Evolutionary conservation across 495 filamentous ascomycete genomes (phyloP).

Genomic region (Penicillium lividum): DNA sequence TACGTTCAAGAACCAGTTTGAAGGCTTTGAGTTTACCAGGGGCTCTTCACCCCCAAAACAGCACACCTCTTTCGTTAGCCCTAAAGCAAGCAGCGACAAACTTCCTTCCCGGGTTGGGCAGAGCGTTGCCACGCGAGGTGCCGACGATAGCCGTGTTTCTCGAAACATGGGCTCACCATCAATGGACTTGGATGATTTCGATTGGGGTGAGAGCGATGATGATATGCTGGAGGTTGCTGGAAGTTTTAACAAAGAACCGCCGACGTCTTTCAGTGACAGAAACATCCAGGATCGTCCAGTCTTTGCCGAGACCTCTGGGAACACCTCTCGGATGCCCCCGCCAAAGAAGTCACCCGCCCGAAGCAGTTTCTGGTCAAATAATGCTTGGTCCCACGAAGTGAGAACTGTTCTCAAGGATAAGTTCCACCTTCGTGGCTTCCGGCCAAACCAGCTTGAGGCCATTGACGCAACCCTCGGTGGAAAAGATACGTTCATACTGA

Average conservation of each 20-base stretch:
- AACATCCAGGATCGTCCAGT: conserved; percentile 39
- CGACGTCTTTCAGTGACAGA: conserved; percentile 25
- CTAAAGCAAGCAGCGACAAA: conserved; percentile 11
- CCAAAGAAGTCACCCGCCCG: conserved; percentile 38
- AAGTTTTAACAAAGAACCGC: conserved; percentile 52
- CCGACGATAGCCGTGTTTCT: conserved; percentile 42
- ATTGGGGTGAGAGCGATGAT: conserved; percentile 66
- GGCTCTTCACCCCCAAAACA: conserved; percentile 6
- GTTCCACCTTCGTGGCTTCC: conserved; percentile 82
- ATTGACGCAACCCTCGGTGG: conserved; percentile 89
- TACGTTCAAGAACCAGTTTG: not conserved
- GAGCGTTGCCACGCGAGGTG: conserved; percentile 18
- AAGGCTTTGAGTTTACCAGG: not conserved
- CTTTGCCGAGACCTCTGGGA: conserved; percentile 59
- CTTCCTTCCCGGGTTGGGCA: conserved; percentile 9
- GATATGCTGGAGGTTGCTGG: conserved; percentile 66
- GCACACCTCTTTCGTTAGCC: conserved; percentile 11
- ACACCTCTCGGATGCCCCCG: conserved; percentile 34
- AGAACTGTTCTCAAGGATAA: conserved; percentile 70
- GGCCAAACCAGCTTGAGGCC: conserved; percentile 90
- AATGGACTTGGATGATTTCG: conserved; percentile 58
- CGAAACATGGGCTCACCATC: conserved; percentile 49
- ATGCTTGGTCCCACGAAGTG: conserved; percentile 86
- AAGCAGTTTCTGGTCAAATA: conserved; percentile 42
- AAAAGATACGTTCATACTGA: conserved; percentile 88